Percentiles rank a stretch among this genome's conserved stretches.
phyloP scores from a whole-genome alignment of 306 rosid species.

The Inga oerstediana region DNA sequence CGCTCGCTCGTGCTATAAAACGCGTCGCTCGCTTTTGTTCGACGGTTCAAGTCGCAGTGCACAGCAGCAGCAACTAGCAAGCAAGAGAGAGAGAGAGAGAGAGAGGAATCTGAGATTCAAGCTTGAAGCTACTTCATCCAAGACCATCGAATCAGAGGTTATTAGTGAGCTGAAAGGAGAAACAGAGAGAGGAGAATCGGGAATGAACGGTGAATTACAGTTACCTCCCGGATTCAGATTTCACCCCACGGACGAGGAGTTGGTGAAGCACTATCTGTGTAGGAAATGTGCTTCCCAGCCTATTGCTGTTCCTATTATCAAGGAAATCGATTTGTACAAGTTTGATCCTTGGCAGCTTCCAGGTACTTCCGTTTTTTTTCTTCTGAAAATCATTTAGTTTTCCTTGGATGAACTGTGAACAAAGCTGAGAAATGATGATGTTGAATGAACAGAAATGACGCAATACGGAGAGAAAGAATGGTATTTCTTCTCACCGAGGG shows the following conservation, averaged over 20 bases:
- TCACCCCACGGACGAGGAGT: slow-evolving; percentile 93
- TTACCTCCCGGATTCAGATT: slow-evolving; percentile 94
- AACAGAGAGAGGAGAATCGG: neutral
- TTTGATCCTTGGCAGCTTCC: slow-evolving; percentile 95
- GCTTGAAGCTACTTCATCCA: neutral
- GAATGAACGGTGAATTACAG: slow-evolving; percentile 58
- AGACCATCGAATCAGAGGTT: neutral
- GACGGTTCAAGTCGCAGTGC: neutral
- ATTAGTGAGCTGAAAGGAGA: neutral
- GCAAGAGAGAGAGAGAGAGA: neutral
- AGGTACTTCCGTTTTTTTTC: slow-evolving; percentile 39
- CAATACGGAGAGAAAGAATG: slow-evolving; percentile 88
- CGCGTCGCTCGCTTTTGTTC: neutral
- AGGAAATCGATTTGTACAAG: slow-evolving; percentile 86
- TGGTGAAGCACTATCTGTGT: slow-evolving; percentile 77
- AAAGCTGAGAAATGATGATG: neutral
- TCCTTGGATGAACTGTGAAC: neutral
- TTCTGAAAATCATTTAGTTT: no score
- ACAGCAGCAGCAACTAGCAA: neutral
- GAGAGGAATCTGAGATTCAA: neutral
- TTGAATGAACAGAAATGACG: slow-evolving; percentile 54
- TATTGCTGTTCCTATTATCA: slow-evolving; percentile 73
- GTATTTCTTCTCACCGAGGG: slow-evolving; percentile 95
- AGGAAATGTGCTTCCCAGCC: slow-evolving; percentile 74
- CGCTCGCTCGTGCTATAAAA: slow-evolving; percentile 21